Evolutionary conservation across 257 asterid genomes (phyloP).

Genomic region (Thymus mandschuricus): DNA sequence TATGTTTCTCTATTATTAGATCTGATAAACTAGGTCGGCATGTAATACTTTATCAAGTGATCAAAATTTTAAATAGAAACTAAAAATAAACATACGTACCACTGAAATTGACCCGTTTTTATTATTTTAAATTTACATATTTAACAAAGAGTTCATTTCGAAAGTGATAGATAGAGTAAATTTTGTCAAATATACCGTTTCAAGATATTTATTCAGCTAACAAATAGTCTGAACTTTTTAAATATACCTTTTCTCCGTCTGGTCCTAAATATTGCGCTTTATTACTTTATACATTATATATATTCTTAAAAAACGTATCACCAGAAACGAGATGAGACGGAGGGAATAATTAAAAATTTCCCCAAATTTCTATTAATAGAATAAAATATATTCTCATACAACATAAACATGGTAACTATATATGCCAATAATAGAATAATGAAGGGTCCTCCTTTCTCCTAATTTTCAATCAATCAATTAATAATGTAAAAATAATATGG

Average conservation of each 20-base stretch:
- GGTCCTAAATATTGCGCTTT: too few relatives aligned
- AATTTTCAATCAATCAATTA: neutral
- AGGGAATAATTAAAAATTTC: too few relatives aligned
- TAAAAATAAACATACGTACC: too few relatives aligned
- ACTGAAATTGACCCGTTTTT: too few relatives aligned
- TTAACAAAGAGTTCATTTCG: too few relatives aligned
- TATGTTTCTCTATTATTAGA: neutral
- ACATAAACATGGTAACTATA: neutral
- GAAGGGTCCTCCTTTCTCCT: neutral
- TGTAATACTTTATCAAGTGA: neutral
- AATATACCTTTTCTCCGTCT: too few relatives aligned
- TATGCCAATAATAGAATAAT: neutral
- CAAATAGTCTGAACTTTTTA: too few relatives aligned
- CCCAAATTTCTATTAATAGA: neutral
- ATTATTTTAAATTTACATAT: too few relatives aligned
- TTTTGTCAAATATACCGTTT: too few relatives aligned
- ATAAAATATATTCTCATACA: neutral
- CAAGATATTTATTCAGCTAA: too few relatives aligned
- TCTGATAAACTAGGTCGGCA: neutral
- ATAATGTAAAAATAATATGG: conserved; percentile 15
- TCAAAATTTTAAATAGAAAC: neutral
- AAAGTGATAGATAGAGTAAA: too few relatives aligned
- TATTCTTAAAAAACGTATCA: neutral
- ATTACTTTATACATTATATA: too few relatives aligned
- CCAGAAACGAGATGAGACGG: neutral